phyloP scores from a whole-genome alignment of 257 asterid genomes.

The Penstemon barbatus region DNA sequence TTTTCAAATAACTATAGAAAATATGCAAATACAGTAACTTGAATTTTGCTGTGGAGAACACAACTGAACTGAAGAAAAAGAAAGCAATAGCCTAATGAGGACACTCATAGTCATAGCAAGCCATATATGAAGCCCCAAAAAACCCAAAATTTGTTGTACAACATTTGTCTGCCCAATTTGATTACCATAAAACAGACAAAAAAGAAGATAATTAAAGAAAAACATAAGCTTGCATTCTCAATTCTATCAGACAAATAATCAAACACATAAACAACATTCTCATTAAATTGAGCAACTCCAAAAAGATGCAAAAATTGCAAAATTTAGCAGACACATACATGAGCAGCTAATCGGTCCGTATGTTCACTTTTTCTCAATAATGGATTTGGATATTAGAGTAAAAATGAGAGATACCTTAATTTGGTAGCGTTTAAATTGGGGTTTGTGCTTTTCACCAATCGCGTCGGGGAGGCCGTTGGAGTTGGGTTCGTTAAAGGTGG shows the following conservation, averaged over 20 bases:
- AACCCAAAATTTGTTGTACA: not conserved
- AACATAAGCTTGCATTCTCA: not conserved
- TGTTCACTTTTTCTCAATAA: not conserved
- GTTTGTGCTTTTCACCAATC: constrained; percentile 38
- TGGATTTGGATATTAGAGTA: not conserved
- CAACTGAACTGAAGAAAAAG: not conserved
- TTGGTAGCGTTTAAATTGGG: constrained; percentile 65
- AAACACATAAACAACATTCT: constrained; percentile 16
- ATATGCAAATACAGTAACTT: no score
- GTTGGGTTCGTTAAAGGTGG: constrained; percentile 5
- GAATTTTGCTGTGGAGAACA: no score
- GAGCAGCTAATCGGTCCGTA: no score
- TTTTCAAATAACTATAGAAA: no score
- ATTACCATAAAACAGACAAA: not conserved
- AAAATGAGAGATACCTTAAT: constrained; percentile 47
- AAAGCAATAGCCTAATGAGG: not conserved
- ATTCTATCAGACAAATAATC: constrained; percentile 7
- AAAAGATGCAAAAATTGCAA: not conserved
- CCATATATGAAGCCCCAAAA: not conserved
- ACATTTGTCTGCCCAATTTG: not conserved
- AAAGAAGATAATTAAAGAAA: not conserved
- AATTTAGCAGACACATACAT: constrained; percentile 13
- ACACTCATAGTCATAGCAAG: not conserved
- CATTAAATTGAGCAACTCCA: not conserved
- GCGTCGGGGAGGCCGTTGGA: constrained; percentile 26